phyloP scores from a whole-genome alignment of 768 basidiomycete species.

The Phlegmacium glaucopus region DNA sequence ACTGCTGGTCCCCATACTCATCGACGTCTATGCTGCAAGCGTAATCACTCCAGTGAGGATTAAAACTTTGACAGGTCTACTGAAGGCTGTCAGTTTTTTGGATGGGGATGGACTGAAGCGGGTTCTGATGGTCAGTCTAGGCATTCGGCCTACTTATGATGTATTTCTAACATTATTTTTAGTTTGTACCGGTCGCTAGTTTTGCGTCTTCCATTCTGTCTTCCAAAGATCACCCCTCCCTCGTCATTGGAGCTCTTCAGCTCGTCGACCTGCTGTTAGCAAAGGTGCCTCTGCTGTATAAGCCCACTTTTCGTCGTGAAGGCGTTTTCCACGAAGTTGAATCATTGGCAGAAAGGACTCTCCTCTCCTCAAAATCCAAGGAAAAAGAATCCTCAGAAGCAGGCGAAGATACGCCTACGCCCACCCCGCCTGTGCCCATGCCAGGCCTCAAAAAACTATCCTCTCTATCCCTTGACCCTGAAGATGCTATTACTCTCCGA shows the following conservation, averaged over 20 bases:
- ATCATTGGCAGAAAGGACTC: constrained; percentile 57
- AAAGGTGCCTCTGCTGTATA: constrained; percentile 83
- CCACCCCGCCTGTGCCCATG: constrained; percentile 38
- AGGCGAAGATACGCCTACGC: constrained; percentile 25
- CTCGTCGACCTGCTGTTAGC: constrained; percentile 86
- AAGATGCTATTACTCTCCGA: constrained; percentile 91
- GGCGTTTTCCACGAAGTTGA: constrained; percentile 97
- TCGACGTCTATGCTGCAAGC: constrained; percentile 99
- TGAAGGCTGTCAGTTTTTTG: constrained; percentile 91
- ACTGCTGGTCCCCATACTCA: constrained; percentile 86
- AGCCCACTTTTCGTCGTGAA: constrained; percentile 87
- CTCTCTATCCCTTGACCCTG: constrained; percentile 71
- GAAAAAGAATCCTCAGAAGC: constrained; percentile 47
- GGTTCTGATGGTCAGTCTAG: constrained; percentile 67
- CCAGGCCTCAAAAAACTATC: constrained; percentile 70
- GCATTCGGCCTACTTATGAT: background rate
- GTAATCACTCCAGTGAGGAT: constrained; percentile 84
- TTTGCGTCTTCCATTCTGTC: constrained; percentile 94
- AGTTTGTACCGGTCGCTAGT: constrained; percentile 94
- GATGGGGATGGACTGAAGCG: constrained; percentile 70
- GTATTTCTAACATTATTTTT: constrained; percentile 9
- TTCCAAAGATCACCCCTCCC: constrained; percentile 82
- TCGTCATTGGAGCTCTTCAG: constrained; percentile 88
- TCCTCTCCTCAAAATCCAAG: constrained; percentile 52
- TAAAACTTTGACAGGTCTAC: constrained; percentile 81